Percentiles rank a stretch among this genome's conserved stretches.
These are phyloP conservation scores for Combretum micranthum DNA, from an alignment of 345 rosid genomes.

Conservation along the genomic window DNA sequence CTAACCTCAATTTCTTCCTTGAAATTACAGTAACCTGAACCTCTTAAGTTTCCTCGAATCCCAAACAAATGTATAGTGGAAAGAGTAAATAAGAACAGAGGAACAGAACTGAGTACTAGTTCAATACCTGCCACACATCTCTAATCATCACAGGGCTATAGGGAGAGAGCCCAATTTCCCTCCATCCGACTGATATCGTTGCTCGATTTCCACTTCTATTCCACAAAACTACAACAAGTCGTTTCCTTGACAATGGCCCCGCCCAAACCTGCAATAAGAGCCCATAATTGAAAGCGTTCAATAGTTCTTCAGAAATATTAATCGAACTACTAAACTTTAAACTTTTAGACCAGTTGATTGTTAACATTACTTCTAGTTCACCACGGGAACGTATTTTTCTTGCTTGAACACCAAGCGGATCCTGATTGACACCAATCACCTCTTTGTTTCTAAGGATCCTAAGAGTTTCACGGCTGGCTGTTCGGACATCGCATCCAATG, in stretches of 20 bases:
- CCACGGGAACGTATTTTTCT: slow-evolving; percentile 31
- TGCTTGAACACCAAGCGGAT: slow-evolving; percentile 43
- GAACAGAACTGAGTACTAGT: background rate
- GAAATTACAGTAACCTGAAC: no score
- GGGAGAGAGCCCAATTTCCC: slow-evolving; percentile 36
- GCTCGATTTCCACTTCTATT: slow-evolving; percentile 29
- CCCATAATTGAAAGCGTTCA: background rate
- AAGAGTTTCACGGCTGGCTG: slow-evolving; percentile 29
- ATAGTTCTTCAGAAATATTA: background rate
- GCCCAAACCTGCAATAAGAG: slow-evolving; percentile 37
- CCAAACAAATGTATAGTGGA: background rate
- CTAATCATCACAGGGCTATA: slow-evolving; percentile 14
- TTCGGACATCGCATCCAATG: slow-evolving; percentile 37
- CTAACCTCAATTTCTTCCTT: no score
- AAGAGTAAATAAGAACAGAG: background rate
- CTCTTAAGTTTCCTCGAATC: no score
- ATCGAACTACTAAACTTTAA: background rate
- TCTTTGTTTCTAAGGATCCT: slow-evolving; percentile 37
- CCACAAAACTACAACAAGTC: slow-evolving; percentile 38
- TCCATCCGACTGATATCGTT: slow-evolving; percentile 30
- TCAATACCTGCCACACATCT: slow-evolving; percentile 43
- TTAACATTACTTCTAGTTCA: slow-evolving; percentile 28
- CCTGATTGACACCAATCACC: slow-evolving; percentile 48
- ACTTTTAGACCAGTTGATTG: background rate
- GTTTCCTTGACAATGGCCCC: slow-evolving; percentile 29